These are phyloP conservation scores for Caryocar brasiliense DNA, from an alignment of 441 rosid genomes.

Conservation along the genomic window DNA sequence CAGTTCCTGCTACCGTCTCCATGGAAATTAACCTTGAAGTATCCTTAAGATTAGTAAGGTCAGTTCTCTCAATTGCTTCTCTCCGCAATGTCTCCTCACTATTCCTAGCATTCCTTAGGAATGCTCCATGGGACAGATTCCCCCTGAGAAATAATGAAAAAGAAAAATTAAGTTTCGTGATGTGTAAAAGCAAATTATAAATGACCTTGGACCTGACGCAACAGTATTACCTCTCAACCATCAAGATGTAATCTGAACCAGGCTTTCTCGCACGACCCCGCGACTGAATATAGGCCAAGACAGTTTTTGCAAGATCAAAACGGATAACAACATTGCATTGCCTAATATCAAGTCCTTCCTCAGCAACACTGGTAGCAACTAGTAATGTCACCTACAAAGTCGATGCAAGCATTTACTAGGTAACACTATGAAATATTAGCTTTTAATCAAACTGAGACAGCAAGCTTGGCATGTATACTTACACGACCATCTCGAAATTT, in stretches of 20 bases:
- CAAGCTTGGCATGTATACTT: conserved; percentile 21
- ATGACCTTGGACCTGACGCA: conserved; percentile 1
- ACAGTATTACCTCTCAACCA: conserved; percentile 85
- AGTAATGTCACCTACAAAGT: conserved; percentile 71
- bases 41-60: conserved; percentile 89
- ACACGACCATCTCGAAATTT: conserved; percentile 97
- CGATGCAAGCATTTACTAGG: conserved; percentile 6
- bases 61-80: conserved; percentile 98
- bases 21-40: conserved; percentile 75
- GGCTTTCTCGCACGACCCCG: conserved; percentile 99
- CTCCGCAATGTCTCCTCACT: conserved; percentile 96
- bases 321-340: conserved; percentile 99
- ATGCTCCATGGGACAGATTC: conserved; percentile 81
- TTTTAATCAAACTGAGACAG: neutral
- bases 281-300: conserved; percentile 94
- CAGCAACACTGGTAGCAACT: conserved; percentile 99
- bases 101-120: conserved; percentile 88
- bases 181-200: neutral
- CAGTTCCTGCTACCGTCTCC: conserved; percentile 73
- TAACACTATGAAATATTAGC: conserved; percentile 6
- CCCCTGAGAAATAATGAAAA: conserved; percentile 35
- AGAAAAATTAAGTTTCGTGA: neutral
- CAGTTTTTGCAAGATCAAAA: conserved; percentile 98
- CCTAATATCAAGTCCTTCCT: conserved; percentile 98
- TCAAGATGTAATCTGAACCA: conserved; percentile 95